Evolutionary conservation across 495 filamentous ascomycete genomes (phyloP), one percentile per base, ranked within the genome.

Genomic region (Chaetomium tenue): DNA sequence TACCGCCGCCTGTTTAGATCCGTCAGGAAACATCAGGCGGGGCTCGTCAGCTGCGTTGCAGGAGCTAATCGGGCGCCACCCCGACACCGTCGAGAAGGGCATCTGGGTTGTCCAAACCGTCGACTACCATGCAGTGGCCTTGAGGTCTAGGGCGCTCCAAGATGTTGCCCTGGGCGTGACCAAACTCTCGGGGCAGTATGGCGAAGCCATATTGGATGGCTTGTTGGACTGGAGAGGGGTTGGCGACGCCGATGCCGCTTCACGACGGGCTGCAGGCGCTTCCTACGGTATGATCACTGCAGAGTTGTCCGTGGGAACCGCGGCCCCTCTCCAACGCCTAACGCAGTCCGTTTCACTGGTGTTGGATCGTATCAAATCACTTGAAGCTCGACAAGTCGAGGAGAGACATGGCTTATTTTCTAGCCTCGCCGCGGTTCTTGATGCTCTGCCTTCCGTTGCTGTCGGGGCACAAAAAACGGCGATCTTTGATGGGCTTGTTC

Each of bases 21-120:
- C 93, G 1, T 85, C 89, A 22, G 93, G 95, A 11, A 99, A 98
- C 63, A 95, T 98, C 65, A 83, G 94, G 46, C 84, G 94, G 56
- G 95, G 92, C 2, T 87, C 92, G 25, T 97, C 93, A 22, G 94
- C 94, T 54, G 94, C 94, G 18, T 75, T 99, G 42, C 94, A 99
- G 71, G 94, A 99, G 73, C 80, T 98, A 20, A 89, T 97, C 60
- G 94, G 94, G 6, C 85, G 94, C 16, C 93, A 99, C 74, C 92
- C 94, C 5, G 87, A 96, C 63, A 91, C 82, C 0, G 86, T 98
- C 40, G 76, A 81, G 8, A 80, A 91, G 66, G 95, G 94, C 0
- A 97, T 99, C 61, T 74, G 82, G 25, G 78, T 97, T 0, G 91
- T 97, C 1, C 93, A 97, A 70, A 85, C 86, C 8, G 90, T 98